Evolutionary conservation across 371 early-diverging fungal species (phyloP).

Genomic region (Mucor saturninus): DNA sequence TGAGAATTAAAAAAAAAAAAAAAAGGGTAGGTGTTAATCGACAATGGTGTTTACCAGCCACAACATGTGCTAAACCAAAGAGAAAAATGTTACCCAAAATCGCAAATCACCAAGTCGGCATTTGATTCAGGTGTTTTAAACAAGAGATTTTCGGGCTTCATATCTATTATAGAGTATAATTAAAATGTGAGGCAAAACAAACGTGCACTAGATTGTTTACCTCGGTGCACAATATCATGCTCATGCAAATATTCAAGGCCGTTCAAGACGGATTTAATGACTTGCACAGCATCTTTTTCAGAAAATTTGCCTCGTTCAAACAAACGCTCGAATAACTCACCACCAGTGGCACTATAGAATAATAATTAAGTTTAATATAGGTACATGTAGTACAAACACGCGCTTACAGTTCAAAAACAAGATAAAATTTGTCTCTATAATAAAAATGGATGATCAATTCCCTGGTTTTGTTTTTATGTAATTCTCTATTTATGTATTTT

Average conservation of each 20-base stretch:
- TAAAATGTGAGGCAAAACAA: no score
- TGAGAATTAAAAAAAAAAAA: slow-evolving; percentile 17
- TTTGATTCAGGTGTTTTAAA: slow-evolving; percentile 64
- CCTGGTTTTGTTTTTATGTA: not conserved
- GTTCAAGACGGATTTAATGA: slow-evolving; percentile 68
- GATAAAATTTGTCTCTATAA: slow-evolving; percentile 77
- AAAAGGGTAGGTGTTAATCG: not conserved
- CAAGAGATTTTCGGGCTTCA: slow-evolving; percentile 85
- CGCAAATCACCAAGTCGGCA: slow-evolving; percentile 67
- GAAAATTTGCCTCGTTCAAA: slow-evolving; percentile 84
- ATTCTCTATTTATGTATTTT: not conserved
- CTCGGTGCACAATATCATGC: slow-evolving; percentile 75
- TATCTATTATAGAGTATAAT: slow-evolving; percentile 49
- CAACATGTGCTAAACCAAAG: not conserved
- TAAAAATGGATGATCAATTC: not conserved
- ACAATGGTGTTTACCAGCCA: slow-evolving; percentile 7
- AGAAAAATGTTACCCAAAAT: slow-evolving; percentile 60
- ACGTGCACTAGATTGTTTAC: slow-evolving; percentile 29
- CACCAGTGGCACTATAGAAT: slow-evolving; percentile 69
- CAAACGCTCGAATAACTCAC: slow-evolving; percentile 91
- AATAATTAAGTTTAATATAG: slow-evolving; percentile 1
- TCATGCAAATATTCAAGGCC: slow-evolving; percentile 80
- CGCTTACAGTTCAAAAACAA: slow-evolving; percentile 86
- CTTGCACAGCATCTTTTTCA: slow-evolving; percentile 81
- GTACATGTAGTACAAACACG: not conserved